Conservation (phyloP, 495 filamentous ascomycete species). For the Penicillium taxi region DNA sequence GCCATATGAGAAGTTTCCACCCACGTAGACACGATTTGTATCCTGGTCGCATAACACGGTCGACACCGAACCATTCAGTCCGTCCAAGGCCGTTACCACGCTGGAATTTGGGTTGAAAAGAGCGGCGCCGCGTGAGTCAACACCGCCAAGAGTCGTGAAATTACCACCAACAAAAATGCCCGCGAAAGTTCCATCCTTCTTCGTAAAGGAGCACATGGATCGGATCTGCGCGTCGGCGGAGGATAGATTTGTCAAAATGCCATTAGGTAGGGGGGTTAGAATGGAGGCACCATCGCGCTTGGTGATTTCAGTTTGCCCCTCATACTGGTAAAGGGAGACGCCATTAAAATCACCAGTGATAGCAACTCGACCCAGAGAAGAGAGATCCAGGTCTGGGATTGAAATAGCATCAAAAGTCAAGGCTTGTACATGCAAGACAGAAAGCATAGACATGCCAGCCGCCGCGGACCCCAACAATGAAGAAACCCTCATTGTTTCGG, state of each 20-base stretch:
- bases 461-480: slow-evolving; percentile 51
- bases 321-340: slow-evolving; percentile 81
- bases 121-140: slow-evolving; percentile 70
- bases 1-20: slow-evolving; percentile 69
- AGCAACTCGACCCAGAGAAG: slow-evolving; percentile 72
- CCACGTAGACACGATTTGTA: slow-evolving; percentile 81
- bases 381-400: slow-evolving; percentile 71
- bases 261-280: slow-evolving; percentile 77
- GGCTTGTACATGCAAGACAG: slow-evolving; percentile 40
- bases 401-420: slow-evolving; percentile 64
- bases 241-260: slow-evolving; percentile 64
- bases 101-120: slow-evolving; percentile 65
- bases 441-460: slow-evolving; percentile 38
- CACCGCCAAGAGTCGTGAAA: slow-evolving; percentile 82
- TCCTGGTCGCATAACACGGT: slow-evolving; percentile 75
- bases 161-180: slow-evolving; percentile 86
- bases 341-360: slow-evolving; percentile 86
- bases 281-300: slow-evolving; percentile 73
- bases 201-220: slow-evolving; percentile 75
- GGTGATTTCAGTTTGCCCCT: slow-evolving; percentile 63
- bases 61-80: slow-evolving; percentile 72
- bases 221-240: slow-evolving; percentile 74
- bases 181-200: slow-evolving; percentile 55
- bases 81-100: slow-evolving; percentile 60
- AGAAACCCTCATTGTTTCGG: slow-evolving; percentile 46